These are phyloP conservation scores for Microglena sp. DNA, from an alignment of 139 green algal species.

Conservation along the genomic window DNA sequence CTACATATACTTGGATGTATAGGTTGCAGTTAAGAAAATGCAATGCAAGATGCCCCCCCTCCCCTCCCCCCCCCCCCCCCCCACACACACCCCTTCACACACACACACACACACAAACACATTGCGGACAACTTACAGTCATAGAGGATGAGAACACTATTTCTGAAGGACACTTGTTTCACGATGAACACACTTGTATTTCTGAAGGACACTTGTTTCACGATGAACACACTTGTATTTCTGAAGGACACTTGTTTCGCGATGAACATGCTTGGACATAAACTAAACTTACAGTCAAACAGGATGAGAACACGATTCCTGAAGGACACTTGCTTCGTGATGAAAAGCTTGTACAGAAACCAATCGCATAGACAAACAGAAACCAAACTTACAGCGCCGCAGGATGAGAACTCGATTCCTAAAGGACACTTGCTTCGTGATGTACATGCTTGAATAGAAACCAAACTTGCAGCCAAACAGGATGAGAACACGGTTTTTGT, in stretches of 20 bases:
- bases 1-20: too few species aligned
- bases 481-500: conserved; percentile 68
- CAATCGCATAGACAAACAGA: too few species aligned
- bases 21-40: conserved; percentile 51
- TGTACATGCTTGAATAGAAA: conserved; percentile 49
- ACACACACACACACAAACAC: conserved; percentile 3
- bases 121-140: neutral
- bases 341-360: too few species aligned
- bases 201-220: conserved; percentile 48
- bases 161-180: conserved; percentile 46
- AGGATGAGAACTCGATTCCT: too few species aligned
- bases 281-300: too few species aligned
- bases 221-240: conserved; percentile 68
- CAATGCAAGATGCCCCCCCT: conserved; percentile 74
- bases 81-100: neutral
- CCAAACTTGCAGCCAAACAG: conserved; percentile 62
- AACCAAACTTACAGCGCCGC: too few species aligned
- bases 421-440: too few species aligned
- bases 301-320: too few species aligned
- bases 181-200: conserved; percentile 60
- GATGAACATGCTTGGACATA: too few species aligned
- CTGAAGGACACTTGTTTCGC: too few species aligned
- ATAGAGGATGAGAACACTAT: neutral
- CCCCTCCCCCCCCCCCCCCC: conserved; percentile 48
- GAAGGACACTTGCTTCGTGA: too few species aligned